A percentile compares a stretch with the other conserved stretches of the same genome.
Conservation (phyloP, 441 rosid species). For the Populus hybrid region DNA sequence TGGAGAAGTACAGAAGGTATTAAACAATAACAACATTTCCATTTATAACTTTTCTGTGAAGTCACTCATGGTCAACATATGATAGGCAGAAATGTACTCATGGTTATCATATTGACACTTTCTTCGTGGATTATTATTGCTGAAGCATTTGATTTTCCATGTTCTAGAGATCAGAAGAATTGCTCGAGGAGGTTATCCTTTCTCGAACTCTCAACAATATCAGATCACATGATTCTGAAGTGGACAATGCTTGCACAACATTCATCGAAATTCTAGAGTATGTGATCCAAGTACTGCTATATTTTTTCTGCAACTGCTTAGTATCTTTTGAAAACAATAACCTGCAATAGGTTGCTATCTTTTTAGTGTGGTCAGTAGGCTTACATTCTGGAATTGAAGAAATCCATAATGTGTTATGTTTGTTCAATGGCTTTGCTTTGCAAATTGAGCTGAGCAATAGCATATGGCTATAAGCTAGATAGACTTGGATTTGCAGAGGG, state of each 20-base stretch:
- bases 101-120: neutral
- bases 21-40: neutral
- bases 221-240: conserved; percentile 34
- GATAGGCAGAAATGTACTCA: neutral
- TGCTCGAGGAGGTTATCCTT: conserved; percentile 87
- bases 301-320: conserved; percentile 2
- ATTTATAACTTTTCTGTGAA: neutral
- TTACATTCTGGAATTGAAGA: neutral
- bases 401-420: neutral
- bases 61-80: neutral
- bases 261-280: conserved; percentile 87
- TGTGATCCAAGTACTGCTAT: conserved; percentile 27
- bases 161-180: conserved; percentile 88
- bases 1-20: conserved; percentile 94
- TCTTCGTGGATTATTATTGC: neutral
- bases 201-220: conserved; percentile 75
- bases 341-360: neutral
- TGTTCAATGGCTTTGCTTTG: neutral
- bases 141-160: conserved; percentile 23
- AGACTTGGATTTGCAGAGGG: neutral
- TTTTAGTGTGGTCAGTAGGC: neutral
- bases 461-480: neutral
- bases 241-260: conserved; percentile 49
- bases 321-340: conserved; percentile 8
- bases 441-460: neutral